Base-by-base conservation (phyloP, 139 green algal genomes). In the Ulvella scutata region DNA sequence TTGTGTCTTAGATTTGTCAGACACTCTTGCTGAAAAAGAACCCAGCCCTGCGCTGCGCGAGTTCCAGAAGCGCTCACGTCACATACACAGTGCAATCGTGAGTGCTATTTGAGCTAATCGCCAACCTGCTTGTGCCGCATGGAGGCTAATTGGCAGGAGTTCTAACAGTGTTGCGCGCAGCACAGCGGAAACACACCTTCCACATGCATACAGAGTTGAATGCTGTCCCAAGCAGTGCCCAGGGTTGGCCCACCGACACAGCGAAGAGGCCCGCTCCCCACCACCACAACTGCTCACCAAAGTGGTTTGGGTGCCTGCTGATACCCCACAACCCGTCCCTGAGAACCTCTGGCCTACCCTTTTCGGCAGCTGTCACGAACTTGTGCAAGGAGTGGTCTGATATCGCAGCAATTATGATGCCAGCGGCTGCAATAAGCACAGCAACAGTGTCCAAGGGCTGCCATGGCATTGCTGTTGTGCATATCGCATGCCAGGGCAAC, bases 271-370 rank as follows among this genome's bases (percentile, higher is more conserved):
- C 80, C 33, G 90, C 34, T n/a, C 73, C 75, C 84, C 80, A 92
- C 83, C 85, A 92, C n/a, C 78, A 80, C 34, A 88, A 35, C 76
- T 90, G 86, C 81, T 93, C 90, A 4, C 90, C 90, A 75, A 94
- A 92, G 78, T 94, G 92, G 78, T 96, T 96, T 4, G 90, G 90
- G 74, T 96, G 90, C 4, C 90, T 85, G 6, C 76, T 87, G 79
- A 84, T 88, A 28, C 38, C 62, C 89, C 89, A 96, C 76, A 96
- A 74, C 3, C 90, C 90, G 81, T 67, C 51, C 20, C 20, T 26
- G 13, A 67, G 17, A 26, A 67, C 51, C 17, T 26, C 17, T 26
- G 17, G 17, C 1, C 40, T 20, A 1, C 21, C 40, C 17, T 17
- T 26, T 59, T 20, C 21, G 17, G 17, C 40, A 59, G 40, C 17